Base-by-base conservation (phyloP, 1,139 yeast species). In the Pichia sp. region DNA sequence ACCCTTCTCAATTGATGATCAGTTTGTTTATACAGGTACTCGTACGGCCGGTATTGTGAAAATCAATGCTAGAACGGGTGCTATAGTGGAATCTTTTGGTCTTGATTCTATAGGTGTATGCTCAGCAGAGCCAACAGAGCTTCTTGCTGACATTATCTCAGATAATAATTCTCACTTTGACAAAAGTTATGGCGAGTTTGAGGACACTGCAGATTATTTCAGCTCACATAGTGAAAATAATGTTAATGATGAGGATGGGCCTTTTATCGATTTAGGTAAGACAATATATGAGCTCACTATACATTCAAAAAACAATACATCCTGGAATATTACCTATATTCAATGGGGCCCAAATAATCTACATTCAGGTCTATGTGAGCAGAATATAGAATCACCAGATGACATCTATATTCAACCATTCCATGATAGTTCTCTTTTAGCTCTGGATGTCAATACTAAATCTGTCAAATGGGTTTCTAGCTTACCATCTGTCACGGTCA, bases 301-400 rank as follows among this genome's bases (percentile, higher is more conserved):
- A 17, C 77, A 77, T 58, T 80, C 94, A 5, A 77, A 74, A 52
- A 69, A 74, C 48, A 72, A 79, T 37, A 79, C 78, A 42, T 66
- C 79, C 2, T 89, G 96, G 95, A 84, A 88, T 56, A 88, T 91
- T 11, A 80, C 93, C 0, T 89, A 84, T 56, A 72, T 94, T 2
- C 75, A 82, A 40, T 91, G 97, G 96, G 95, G 94, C 7, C 95
- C 95, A 22, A 89, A 89, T 61, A 80, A 86, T 50, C 68, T 89
- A 45, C 95, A 91, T 58, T 68, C 70, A 32, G 91, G 83, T 55
- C 67, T 89, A 45, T 77, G 62, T 2, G 48, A 50, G 20, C 68
- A 69, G 45, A 69, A 81, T 50, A 61, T 60, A 34, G 67, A 70
- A 35, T 74, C 85, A 4, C 49, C 71, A 18, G 97, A 89, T 59